These are phyloP conservation scores for Psilocybe azurescens DNA, from an alignment of 768 basidiomycete species.

Conservation along the genomic window DNA sequence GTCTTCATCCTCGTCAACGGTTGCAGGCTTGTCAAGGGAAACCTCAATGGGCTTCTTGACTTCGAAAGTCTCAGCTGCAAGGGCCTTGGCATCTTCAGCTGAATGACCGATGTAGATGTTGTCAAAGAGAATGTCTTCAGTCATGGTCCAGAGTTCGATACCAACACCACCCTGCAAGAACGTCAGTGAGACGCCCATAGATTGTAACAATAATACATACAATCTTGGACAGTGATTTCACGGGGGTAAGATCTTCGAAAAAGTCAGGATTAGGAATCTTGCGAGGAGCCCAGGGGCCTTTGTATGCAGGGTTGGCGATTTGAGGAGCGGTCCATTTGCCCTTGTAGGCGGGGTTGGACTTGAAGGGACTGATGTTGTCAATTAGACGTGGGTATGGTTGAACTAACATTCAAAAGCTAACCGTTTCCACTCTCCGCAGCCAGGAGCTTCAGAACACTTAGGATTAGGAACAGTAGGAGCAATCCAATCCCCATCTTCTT, in stretches of 20 bases:
- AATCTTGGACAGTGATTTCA: conserved; percentile 86
- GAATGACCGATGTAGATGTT: conserved; percentile 96
- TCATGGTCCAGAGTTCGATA: conserved; percentile 99
- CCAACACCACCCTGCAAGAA: conserved; percentile 81
- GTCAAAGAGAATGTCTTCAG: conserved; percentile 91
- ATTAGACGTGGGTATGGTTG: not conserved
- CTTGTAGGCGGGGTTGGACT: conserved; percentile 94
- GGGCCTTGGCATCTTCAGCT: conserved; percentile 76
- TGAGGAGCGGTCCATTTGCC: conserved; percentile 96
- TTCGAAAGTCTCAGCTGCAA: conserved; percentile 90
- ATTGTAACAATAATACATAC: conserved; percentile 46
- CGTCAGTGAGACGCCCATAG: conserved; percentile 10
- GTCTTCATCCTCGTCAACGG: conserved; percentile 52
- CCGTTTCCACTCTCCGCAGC: conserved; percentile 96
- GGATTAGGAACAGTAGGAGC: conserved; percentile 90
- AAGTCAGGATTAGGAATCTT: conserved; percentile 90
- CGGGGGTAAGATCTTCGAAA: conserved; percentile 87
- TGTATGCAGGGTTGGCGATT: conserved; percentile 98
- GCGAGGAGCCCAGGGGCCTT: conserved; percentile 90
- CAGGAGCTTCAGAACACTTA: conserved; percentile 86
- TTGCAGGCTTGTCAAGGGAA: conserved; percentile 59
- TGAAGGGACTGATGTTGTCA: conserved; percentile 62
- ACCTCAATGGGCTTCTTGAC: conserved; percentile 88
- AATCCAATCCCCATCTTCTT: conserved; percentile 99
- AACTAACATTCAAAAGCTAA: conserved; percentile 33